A percentile compares a stretch with the other conserved stretches of the same genome.
These are phyloP conservation scores for Pseudonectria foliicola DNA, from an alignment of 2,329 filamentous ascomycete species.

Conservation along the genomic window DNA sequence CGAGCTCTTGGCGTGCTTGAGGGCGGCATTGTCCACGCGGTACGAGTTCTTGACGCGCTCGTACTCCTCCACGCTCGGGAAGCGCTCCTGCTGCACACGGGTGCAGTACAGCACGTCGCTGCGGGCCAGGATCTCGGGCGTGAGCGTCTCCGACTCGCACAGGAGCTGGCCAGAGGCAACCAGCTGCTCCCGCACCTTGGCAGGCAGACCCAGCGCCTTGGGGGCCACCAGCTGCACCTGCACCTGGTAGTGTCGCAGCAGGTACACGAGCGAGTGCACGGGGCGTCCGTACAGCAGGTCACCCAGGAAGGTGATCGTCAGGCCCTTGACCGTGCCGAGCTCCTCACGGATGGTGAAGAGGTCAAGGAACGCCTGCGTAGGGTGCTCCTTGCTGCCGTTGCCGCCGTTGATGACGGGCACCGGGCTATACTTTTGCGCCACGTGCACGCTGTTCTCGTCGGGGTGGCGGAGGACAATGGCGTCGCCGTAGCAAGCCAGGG, in stretches of 20 bases:
- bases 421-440: conserved; percentile 78
- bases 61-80: conserved; percentile 72
- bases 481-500: conserved; percentile 88
- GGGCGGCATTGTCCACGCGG: conserved; percentile 80
- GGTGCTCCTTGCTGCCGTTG: conserved; percentile 93
- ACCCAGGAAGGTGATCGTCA: conserved; percentile 93
- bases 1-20: conserved; percentile 84
- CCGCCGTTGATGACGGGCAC: conserved; percentile 96
- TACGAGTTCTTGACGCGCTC: conserved; percentile 84
- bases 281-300: conserved; percentile 90
- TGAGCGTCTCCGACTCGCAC: conserved; percentile 69
- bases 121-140: conserved; percentile 74
- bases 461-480: conserved; percentile 95
- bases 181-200: conserved; percentile 65
- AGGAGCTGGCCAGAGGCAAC: conserved; percentile 68
- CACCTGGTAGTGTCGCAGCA: conserved; percentile 93
- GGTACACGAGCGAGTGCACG: conserved; percentile 89
- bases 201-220: conserved; percentile 67
- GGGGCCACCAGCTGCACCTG: conserved; percentile 88
- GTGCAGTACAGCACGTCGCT: conserved; percentile 97
- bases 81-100: conserved; percentile 92
- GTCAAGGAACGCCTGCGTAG: conserved; percentile 94
- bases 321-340: conserved; percentile 85
- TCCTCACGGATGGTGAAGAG: conserved; percentile 98
- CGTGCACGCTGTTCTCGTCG: conserved; percentile 68